Base-by-base conservation (phyloP, 208 protist species). In the Wallacemonas sp. region DNA sequence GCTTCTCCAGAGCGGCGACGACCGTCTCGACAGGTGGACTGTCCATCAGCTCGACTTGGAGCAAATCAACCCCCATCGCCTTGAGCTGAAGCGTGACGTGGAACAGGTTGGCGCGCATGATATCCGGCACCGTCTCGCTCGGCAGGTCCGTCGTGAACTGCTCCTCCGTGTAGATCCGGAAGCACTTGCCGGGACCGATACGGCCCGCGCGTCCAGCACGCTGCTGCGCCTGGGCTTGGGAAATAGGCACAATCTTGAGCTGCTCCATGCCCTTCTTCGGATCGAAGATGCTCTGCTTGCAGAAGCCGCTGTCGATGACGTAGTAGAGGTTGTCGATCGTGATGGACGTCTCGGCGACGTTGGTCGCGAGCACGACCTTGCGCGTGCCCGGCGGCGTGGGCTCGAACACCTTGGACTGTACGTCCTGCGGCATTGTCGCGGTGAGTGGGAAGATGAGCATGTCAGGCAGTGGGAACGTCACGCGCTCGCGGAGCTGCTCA, bases 341-440 rank as follows among this genome's bases (percentile, higher is more conserved):
- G 54, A 99, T 94, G 22, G 98, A 99, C 17, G 99, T 99, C 80
- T 99, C 98, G 12, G 99, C 99, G 66, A 99, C 99, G 82, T 99
- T 99, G 30, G 99, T 99, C 37, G 98, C 97, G n/a, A 99, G 86
- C 45, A 99, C 94, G 21, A 98, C 87, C 79, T 99, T 99, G 42
- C 98, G 79, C 33, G 71, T 80, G 10, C 92, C 91, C 0, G 83
- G 78, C 32, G 93, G 92, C 5, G 98, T 97, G 17, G 97, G 83
- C 66, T 99, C 97, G 74, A 99, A 99, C 48, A 99, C 99, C 32
- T 85, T 77, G 17, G 94, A 97, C 90, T 99, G 98, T 78, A 98
- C 97, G 63, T 99, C 98, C 58, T 97, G 94, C 38, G 98, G 98
- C 60, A 99, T 94, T 10, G 98, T 94, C 19, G 98, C 97, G 73